Percentiles rank a stretch among this genome's conserved stretches.
phyloP scores from a whole-genome alignment of 2,329 filamentous ascomycete genomes.

The Dendryphion nanum region DNA sequence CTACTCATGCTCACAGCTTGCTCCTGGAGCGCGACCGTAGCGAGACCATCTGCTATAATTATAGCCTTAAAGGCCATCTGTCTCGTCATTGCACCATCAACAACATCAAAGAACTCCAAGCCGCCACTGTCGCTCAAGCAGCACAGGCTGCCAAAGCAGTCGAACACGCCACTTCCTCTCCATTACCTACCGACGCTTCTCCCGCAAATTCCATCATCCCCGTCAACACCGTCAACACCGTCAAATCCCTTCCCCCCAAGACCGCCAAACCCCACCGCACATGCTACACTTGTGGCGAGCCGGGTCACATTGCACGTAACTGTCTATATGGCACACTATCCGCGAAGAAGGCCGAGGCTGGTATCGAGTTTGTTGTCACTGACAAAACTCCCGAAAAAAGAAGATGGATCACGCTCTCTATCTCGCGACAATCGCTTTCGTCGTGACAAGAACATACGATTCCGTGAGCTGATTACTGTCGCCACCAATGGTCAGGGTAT shows the following conservation, averaged over 20 bases:
- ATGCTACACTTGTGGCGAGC: constrained; percentile 13
- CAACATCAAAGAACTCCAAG: background rate
- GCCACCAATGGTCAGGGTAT: constrained; percentile 12
- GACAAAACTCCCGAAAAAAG: too few species aligned
- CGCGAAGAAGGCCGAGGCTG: background rate
- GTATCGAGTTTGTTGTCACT: too few species aligned
- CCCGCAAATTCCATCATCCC: too few species aligned
- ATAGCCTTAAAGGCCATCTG: too few species aligned
- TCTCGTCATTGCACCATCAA: too few species aligned
- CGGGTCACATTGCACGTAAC: constrained; percentile 11
- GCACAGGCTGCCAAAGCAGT: background rate
- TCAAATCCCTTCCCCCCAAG: background rate
- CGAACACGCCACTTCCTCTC: too few species aligned
- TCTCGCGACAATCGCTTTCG: constrained; percentile 5
- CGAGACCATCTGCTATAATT: too few species aligned
- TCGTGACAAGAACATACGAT: constrained; percentile 3
- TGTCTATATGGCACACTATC: constrained; percentile 1
- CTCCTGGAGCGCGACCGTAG: too few species aligned
- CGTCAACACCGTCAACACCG: too few species aligned
- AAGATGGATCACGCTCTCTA: background rate
- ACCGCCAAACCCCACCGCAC: constrained; percentile 1
- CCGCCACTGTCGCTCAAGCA: background rate
- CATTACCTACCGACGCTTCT: too few species aligned
- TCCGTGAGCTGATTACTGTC: constrained; percentile 5
- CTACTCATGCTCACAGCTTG: too few species aligned